Evolutionary conservation across 208 protist genomes (phyloP), one percentile per base, ranked within the genome.

Genomic region (Trypanosoma conorhini): DNA sequence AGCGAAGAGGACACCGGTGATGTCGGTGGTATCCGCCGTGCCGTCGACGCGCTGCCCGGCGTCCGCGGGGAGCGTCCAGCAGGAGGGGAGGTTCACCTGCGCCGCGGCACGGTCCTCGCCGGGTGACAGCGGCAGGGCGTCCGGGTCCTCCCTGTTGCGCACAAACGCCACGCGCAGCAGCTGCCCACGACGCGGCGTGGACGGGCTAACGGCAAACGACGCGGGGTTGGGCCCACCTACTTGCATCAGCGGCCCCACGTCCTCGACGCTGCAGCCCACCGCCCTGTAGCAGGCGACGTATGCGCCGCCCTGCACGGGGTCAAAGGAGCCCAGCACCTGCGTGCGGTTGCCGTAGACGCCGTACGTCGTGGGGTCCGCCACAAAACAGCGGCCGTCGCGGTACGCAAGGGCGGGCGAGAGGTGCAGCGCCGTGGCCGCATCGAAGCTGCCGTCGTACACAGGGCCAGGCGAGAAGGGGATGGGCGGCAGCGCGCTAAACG

Each of bases 261-360:
- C 92, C n/a, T 79, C 77, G 40, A 92, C 81, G 28, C 79, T 78
- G 58, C 92, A 97, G 54, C 70, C 76, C 13, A 80, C 68, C 21
- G 84, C 65, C 33, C 78, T 71, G 65, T 97, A 97, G 72, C 92
- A 97, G 44, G 74, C 63, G 33, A 95, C 71, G 79, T 88, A 75
- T 70, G 67, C 74, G 57, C 77, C 67, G 5, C 73, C 54, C 1
- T 56, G 52, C 10, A 69, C 77, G 1, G 88, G 87, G 72, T 91
- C 87, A 81, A 85, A 91, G 61, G 67, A 79, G 50, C 80, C 88
- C n/a, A 88, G 38, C 0, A 85, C 92, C 72, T 86, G 83, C 4
- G 76, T 76, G 31, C 54, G 31, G 51, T 67, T 68, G 22, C 81
- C 81, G 38, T 83, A 87, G 30, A 87, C 81, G 46, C 77, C 81